These are phyloP conservation scores for Russula sp. DNA, from an alignment of 768 basidiomycete genomes.

Conservation along the genomic window DNA sequence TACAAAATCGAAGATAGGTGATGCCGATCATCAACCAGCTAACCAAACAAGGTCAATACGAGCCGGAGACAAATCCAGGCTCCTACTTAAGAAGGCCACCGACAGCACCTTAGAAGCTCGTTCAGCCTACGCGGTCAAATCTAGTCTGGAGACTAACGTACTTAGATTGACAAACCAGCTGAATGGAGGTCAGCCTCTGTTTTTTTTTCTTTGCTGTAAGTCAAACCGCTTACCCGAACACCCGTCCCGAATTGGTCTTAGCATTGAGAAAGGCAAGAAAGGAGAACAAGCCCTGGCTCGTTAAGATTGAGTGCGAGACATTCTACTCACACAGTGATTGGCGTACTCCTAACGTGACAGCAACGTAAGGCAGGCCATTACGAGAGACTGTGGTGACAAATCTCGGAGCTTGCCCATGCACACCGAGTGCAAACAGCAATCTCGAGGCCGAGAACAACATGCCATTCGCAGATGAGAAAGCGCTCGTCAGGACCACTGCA, in stretches of 20 bases:
- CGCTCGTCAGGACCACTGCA: conserved; percentile 28
- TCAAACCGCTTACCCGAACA: conserved; percentile 24
- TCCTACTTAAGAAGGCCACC: conserved; percentile 30
- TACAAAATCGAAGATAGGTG: conserved; percentile 30
- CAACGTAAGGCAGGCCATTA: conserved; percentile 27
- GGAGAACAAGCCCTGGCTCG: conserved; percentile 19
- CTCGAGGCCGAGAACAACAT: conserved; percentile 29
- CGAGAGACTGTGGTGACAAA: conserved; percentile 22
- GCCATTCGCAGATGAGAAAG: conserved; percentile 29
- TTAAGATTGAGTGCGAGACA: background rate
- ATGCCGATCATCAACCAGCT: conserved; percentile 30
- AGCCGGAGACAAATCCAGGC: background rate
- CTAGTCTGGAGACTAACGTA: background rate
- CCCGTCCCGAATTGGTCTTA: conserved; percentile 16
- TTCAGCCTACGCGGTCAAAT: conserved; percentile 3
- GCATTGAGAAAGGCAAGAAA: conserved; percentile 28
- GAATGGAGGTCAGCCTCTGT: background rate
- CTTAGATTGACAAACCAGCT: conserved; percentile 29
- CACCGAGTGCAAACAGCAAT: conserved; percentile 27
- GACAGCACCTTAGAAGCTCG: conserved; percentile 19
- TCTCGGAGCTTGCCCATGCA: conserved; percentile 28
- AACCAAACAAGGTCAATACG: conserved; percentile 1
- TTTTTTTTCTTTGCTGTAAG: too few species aligned
- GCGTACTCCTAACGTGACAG: conserved; percentile 19
- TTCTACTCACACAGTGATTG: background rate